phyloP scores from a whole-genome alignment of 192 early-diverging fungal species.

The Lobosporangium transversale region DNA sequence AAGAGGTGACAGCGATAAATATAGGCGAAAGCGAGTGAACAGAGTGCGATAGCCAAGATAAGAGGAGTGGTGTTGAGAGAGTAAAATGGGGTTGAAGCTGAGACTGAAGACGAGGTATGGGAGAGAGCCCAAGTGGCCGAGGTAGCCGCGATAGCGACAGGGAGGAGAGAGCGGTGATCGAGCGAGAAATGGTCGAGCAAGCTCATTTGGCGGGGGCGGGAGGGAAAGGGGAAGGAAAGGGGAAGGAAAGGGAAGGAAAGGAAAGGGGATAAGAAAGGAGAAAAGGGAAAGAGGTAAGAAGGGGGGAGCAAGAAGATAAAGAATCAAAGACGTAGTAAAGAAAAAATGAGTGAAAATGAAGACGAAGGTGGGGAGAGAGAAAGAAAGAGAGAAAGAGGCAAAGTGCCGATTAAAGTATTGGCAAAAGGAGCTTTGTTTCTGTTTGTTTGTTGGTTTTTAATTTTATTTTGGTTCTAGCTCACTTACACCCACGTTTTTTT shows the following conservation, averaged over 20 bases:
- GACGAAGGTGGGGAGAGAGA: background rate
- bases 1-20: background rate
- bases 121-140: conserved; percentile 31
- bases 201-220: conserved; percentile 9
- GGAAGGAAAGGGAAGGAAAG: background rate
- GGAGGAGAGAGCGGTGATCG: conserved; percentile 2
- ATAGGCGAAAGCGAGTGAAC: conserved; percentile 8
- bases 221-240: background rate
- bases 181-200: background rate
- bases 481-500: background rate
- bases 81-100: background rate
- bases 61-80: background rate
- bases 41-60: background rate
- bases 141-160: background rate
- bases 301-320: background rate
- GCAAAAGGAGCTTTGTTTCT: background rate
- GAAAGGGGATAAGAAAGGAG: background rate
- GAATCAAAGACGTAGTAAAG: background rate
- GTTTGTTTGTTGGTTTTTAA: background rate
- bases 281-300: background rate
- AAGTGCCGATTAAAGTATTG: background rate
- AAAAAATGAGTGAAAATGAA: background rate
- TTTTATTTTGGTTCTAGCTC: background rate
- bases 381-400: background rate
- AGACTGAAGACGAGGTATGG: background rate